phyloP scores from a whole-genome alignment of 371 early-diverging fungal genomes.

The Apophysomyces ossiformis region DNA sequence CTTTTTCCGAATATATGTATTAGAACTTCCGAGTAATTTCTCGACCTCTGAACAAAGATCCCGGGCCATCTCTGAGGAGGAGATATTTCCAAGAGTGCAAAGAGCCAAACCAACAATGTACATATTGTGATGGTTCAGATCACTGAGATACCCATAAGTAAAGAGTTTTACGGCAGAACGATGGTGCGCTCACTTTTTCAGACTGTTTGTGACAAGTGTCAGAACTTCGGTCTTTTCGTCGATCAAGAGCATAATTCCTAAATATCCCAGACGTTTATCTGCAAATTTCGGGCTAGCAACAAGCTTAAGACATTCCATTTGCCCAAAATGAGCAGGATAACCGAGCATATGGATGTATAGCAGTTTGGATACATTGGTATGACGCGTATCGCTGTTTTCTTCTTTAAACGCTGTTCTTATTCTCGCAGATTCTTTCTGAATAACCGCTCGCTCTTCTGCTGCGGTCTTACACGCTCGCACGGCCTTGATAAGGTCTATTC shows the following conservation, averaged over 20 bases:
- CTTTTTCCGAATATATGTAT: slow-evolving; percentile 96
- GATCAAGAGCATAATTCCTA: slow-evolving; percentile 94
- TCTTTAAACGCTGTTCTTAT: slow-evolving; percentile 95
- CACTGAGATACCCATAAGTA: slow-evolving; percentile 55
- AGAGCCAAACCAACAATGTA: slow-evolving; percentile 95
- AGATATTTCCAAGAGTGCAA: slow-evolving; percentile 94
- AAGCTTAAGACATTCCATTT: slow-evolving; percentile 97
- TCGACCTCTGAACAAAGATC: slow-evolving; percentile 96
- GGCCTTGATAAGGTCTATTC: slow-evolving; percentile 90
- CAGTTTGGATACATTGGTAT: slow-evolving; percentile 93
- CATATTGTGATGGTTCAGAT: slow-evolving; percentile 94
- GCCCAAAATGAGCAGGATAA: slow-evolving; percentile 98
- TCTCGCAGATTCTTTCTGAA: slow-evolving; percentile 95
- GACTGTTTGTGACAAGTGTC: slow-evolving; percentile 95
- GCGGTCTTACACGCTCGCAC: slow-evolving; percentile 96
- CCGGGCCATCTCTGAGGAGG: slow-evolving; percentile 93
- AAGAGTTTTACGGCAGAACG: not conserved
- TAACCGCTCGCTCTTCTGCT: slow-evolving; percentile 97
- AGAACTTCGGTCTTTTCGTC: slow-evolving; percentile 97
- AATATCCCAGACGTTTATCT: slow-evolving; percentile 96
- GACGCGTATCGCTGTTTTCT: slow-evolving; percentile 82
- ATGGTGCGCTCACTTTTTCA: slow-evolving; percentile 81
- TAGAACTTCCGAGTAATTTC: slow-evolving; percentile 86
- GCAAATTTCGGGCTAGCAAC: slow-evolving; percentile 92
- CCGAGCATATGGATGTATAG: slow-evolving; percentile 98